Evolutionary conservation across 2,329 filamentous ascomycete genomes (phyloP).

Genomic region (Xylariaceae sp.): DNA sequence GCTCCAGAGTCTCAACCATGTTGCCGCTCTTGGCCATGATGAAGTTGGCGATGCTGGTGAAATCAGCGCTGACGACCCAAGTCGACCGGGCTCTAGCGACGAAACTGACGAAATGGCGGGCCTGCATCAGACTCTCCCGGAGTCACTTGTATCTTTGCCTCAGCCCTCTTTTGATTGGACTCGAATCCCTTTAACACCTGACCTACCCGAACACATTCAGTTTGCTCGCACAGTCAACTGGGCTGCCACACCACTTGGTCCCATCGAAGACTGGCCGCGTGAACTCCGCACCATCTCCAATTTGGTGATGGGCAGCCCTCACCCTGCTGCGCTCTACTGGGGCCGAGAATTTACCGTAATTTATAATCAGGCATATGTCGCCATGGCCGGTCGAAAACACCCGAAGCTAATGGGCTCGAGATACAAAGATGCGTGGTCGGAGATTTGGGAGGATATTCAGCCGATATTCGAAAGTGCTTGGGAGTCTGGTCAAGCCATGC

Average conservation of each 20-base stretch:
- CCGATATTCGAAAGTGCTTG: conserved; percentile 63
- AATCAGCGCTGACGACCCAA: conserved; percentile 19
- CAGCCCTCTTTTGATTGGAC: conserved; percentile 76
- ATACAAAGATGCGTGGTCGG: conserved; percentile 64
- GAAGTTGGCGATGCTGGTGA: conserved; percentile 29
- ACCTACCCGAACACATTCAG: conserved; percentile 64
- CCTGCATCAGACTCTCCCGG: conserved; percentile 21
- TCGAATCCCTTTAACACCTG: conserved; percentile 56
- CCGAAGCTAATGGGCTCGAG: conserved; percentile 67
- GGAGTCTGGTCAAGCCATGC: conserved; percentile 68
- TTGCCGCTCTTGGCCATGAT: conserved; percentile 29
- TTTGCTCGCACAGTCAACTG: conserved; percentile 70
- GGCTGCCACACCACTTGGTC: conserved; percentile 66
- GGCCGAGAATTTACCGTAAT: conserved; percentile 63
- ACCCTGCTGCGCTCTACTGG: conserved; percentile 76
- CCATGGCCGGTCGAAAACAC: conserved; percentile 71
- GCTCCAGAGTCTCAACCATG: conserved; percentile 33
- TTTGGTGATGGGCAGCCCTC: conserved; percentile 72
- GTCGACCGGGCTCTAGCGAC: conserved; percentile 19
- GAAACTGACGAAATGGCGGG: conserved; percentile 23
- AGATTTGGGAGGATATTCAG: conserved; percentile 68
- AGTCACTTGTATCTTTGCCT: conserved; percentile 25
- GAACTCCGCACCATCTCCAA: conserved; percentile 76
- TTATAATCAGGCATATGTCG: conserved; percentile 67
- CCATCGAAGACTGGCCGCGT: conserved; percentile 66